Conservation (phyloP, 805 yeast genomes). For the Pichia eremophila region DNA sequence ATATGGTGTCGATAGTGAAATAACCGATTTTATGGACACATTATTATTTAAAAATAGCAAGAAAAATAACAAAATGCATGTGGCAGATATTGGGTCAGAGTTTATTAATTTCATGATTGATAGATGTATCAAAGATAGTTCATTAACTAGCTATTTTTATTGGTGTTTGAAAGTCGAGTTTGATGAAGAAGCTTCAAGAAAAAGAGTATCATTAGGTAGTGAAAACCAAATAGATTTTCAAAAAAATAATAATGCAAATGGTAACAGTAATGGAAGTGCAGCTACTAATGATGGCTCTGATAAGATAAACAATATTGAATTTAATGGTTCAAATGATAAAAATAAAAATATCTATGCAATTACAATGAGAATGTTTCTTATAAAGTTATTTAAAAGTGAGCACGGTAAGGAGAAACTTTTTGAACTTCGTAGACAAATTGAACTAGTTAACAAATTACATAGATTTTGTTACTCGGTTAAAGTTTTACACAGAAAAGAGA, state of each 20-base stretch:
- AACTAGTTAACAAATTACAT: constrained; percentile 57
- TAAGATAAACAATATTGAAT: constrained; percentile 5
- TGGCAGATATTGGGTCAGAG: constrained; percentile 38
- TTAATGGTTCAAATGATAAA: background rate
- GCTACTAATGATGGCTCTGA: background rate
- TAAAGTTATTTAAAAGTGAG: constrained; percentile 15
- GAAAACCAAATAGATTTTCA: background rate
- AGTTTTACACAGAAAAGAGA: constrained; percentile 48
- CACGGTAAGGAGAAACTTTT: constrained; percentile 22
- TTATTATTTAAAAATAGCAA: constrained; percentile 10
- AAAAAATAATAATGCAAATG: background rate
- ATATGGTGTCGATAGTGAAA: constrained; percentile 13
- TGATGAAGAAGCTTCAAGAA: constrained; percentile 42
- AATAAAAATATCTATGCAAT: constrained; percentile 15
- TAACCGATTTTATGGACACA: constrained; percentile 18
- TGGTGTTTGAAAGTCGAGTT: constrained; percentile 90
- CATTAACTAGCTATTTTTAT: constrained; percentile 73
- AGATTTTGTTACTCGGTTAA: constrained; percentile 58
- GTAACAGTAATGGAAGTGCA: background rate
- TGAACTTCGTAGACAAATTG: constrained; percentile 42
- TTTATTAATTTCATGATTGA: constrained; percentile 67
- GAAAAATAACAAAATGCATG: constrained; percentile 6
- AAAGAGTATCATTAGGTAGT: constrained; percentile 8
- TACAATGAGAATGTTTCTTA: constrained; percentile 24
- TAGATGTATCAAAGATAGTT: constrained; percentile 54